Evolutionary conservation across 257 asterid genomes (phyloP), one percentile per base, ranked within the genome.

Genomic region (Solanum etuberosum): DNA sequence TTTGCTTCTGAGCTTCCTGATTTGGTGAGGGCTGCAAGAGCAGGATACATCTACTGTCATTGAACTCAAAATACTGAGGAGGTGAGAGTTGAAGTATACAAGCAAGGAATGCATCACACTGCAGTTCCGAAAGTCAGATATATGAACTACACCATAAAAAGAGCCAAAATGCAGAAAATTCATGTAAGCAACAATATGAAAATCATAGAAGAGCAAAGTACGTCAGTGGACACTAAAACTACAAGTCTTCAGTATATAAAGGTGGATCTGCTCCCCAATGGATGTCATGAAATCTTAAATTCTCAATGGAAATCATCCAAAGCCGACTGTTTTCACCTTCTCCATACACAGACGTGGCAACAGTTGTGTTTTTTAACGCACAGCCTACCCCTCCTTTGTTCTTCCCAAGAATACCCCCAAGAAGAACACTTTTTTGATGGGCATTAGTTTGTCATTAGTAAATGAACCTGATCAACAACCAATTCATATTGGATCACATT

Each of bases 1-100:
- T 89, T 89, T 95, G 97, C 91, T 96, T 92, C 87, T 89, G 95
- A 38, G 93, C 85, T 74, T 96, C 98, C 87, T 89, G 96, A 89
- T 88, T 93, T 87, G 87, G 87, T 63, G 93, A 91, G 86, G 98
- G 95, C 96, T 94, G 91, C 86, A 90, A 87, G 4, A 65, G 78
- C 42, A 67, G 18, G 31, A 81, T 20, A 81, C 23, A 48, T 29
- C 29, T 25, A 29, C 6, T 18, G 68, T 81, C 42, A 81, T 48
- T 51, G 27, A 46, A 48, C 85, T 37, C 85, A 48, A 48, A 81
- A 29, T 31, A 32, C 85, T 14, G 37, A 81, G 29, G 85, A 48
- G 43, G 43, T 48, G 68, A 81, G 29, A 51, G 85, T 81, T 48
- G 61, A 48, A 81, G 85, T 81, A 48, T 20, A 81, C 68, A 81